Base-by-base conservation (phyloP, 371 early-diverging fungal genomes). In the Rhizopus microsporus region DNA sequence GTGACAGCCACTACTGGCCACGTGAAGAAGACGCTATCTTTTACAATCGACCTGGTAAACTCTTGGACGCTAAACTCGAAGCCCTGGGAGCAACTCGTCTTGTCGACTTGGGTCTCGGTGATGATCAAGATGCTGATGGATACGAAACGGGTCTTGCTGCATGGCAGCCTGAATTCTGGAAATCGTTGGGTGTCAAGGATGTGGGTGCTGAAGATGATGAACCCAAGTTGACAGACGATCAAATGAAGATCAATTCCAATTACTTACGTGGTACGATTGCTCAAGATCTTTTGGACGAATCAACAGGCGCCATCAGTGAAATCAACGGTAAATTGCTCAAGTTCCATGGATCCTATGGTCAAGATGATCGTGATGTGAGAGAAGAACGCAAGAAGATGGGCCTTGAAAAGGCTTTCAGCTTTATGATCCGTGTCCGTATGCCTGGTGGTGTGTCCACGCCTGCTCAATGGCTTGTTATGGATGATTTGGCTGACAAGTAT, bases 1-100 rank as follows among this genome's bases (percentile, higher is more conserved):
- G 97, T 70, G 97, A 96, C 69, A 84, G 89, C 51, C 91, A 93
- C 69, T 95, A 95, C 88, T 96, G 96, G 96, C 96, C 96, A 35
- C 87, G 90, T 46, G 88, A 83, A 43, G 93, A 91, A 67, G 95
- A 96, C 65, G 87, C 86, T 42, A 82, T 89, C 51, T 96, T 89
- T 79, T 96, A 90, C 73, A 92, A 92, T 78, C 92, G 93, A 82
- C 86, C 92, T 32, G 93, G 90, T 40, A 91, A 90, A 71, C 88
- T 92, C 58, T 69, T 96, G 43, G 88, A 94, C 74, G 85, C 85
- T 69, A 84, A 85, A 72, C 76, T 96, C 48, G 83, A 83, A 50
- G 78, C 79, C 52, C 75, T 95, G 35, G 92, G 93, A 51, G 94
- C 89, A 34, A 65, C 56, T 23, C 80, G 86, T 45, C 69, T 94